These are phyloP conservation scores for Tricholoma flavovirens DNA, from an alignment of 768 basidiomycete genomes.

Conservation along the genomic window DNA sequence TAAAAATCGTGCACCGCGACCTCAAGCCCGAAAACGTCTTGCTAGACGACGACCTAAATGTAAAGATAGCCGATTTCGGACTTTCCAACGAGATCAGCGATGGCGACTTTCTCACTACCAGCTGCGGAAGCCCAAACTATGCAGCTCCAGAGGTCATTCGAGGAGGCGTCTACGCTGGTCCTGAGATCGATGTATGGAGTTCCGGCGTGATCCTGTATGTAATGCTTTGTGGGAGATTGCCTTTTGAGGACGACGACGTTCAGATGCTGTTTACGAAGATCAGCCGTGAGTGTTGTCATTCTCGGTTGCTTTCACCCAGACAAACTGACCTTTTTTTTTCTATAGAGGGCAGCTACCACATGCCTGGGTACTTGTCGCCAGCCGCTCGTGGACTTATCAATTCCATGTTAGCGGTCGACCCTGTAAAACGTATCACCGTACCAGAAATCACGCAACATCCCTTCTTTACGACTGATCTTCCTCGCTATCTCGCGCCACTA, in stretches of 20 bases:
- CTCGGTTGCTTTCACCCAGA: not conserved
- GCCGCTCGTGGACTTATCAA: conserved; percentile 78
- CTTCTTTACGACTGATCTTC: conserved; percentile 83
- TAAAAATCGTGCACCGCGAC: conserved; percentile 97
- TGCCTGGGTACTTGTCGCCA: conserved; percentile 72
- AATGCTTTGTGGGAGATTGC: conserved; percentile 91
- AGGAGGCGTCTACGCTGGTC: conserved; percentile 92
- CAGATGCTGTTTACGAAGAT: conserved; percentile 92
- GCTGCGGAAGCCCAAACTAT: conserved; percentile 97
- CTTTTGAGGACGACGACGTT: conserved; percentile 97
- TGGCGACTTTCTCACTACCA: conserved; percentile 94
- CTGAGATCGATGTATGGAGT: conserved; percentile 99
- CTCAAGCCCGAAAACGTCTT: conserved; percentile 96
- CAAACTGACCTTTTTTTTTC: conserved; percentile 7
- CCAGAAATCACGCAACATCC: conserved; percentile 87
- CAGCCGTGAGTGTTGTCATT: conserved; percentile 48
- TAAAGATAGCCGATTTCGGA: conserved; percentile 99
- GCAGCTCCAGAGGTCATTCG: conserved; percentile 98
- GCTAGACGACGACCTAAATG: conserved; percentile 76
- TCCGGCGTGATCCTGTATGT: conserved; percentile 99
- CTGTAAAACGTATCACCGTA: conserved; percentile 90
- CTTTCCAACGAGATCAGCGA: conserved; percentile 94
- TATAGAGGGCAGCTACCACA: conserved; percentile 79
- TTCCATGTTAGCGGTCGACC: conserved; percentile 91
- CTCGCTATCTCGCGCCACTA: conserved; percentile 80